phyloP scores from a whole-genome alignment of 352 stramenopile species.

The Phytophthora tentaculata region DNA sequence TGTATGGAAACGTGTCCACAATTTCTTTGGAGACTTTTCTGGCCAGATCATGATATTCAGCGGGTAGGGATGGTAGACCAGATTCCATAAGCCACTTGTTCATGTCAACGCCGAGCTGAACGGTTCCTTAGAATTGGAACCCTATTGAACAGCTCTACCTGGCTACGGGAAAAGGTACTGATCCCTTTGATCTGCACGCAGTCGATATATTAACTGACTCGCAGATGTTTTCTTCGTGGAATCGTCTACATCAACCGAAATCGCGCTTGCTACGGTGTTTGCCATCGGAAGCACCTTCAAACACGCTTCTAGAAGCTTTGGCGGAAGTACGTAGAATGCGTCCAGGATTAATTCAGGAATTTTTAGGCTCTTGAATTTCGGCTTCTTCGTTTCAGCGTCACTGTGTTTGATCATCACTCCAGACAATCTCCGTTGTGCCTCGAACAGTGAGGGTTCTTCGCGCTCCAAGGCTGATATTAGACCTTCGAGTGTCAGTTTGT shows the following conservation, averaged over 20 bases:
- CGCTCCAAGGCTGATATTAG: neutral
- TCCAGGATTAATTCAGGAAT: neutral
- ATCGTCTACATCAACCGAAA: neutral
- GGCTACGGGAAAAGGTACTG: neutral
- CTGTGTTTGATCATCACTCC: too few relatives aligned
- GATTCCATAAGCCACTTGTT: neutral
- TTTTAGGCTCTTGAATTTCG: neutral
- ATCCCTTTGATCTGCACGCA: neutral
- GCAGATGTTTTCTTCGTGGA: too few relatives aligned
- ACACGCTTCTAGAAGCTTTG: neutral
- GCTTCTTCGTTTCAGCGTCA: neutral
- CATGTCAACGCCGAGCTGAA: neutral
- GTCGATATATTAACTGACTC: too few relatives aligned
- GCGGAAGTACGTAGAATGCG: neutral
- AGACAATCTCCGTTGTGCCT: too few relatives aligned
- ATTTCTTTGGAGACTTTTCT: neutral
- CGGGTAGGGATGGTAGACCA: neutral
- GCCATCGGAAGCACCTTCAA: neutral
- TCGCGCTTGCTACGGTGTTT: neutral
- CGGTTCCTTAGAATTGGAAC: neutral
- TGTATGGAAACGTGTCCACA: neutral
- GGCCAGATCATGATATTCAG: neutral
- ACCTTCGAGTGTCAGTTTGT: neutral
- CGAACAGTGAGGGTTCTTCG: neutral
- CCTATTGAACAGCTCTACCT: neutral